Evolutionary conservation across 1,284 basidiomycete genomes (phyloP).

Genomic region (Laetiporus sulphureus): DNA sequence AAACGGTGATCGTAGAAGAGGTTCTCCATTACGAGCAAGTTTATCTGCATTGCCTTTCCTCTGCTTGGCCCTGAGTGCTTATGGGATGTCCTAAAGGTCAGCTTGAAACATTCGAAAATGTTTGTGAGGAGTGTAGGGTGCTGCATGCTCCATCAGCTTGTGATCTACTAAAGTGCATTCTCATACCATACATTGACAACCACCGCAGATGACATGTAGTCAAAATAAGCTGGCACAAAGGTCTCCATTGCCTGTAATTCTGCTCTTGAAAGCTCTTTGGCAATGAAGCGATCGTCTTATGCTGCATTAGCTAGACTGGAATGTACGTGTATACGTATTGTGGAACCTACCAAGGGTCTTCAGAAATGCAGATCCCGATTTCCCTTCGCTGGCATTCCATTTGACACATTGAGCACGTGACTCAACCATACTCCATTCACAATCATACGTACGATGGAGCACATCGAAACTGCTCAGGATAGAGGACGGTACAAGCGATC

Average conservation of each 20-base stretch:
- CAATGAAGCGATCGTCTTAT: constrained; percentile 96
- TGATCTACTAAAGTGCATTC: not conserved
- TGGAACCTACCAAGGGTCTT: constrained; percentile 89
- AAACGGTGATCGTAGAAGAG: constrained; percentile 90
- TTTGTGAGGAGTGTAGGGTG: constrained; percentile 94
- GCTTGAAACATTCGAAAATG: constrained; percentile 96
- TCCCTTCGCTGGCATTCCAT: constrained; percentile 95
- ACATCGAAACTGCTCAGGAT: constrained; percentile 98
- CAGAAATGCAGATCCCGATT: constrained; percentile 94
- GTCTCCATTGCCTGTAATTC: constrained; percentile 95
- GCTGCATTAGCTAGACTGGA: too few relatives aligned
- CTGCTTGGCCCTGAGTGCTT: constrained; percentile 56
- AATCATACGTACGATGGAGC: constrained; percentile 86
- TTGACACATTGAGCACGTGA: constrained; percentile 91
- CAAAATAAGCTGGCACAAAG: constrained; percentile 96
- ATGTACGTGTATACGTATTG: too few relatives aligned
- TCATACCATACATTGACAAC: constrained; percentile 57
- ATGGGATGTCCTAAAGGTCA: constrained; percentile 84
- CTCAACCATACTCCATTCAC: constrained; percentile 90
- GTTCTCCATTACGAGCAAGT: constrained; percentile 97
- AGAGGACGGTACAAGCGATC: constrained; percentile 94
- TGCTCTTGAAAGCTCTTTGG: constrained; percentile 90
- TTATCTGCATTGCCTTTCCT: constrained; percentile 86
- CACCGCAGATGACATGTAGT: constrained; percentile 89
- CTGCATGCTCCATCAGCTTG: constrained; percentile 32